Percentiles rank a stretch among this genome's conserved stretches.
Conservation (phyloP, 2,329 filamentous ascomycete genomes). For the Cladophialophora carrionii region DNA sequence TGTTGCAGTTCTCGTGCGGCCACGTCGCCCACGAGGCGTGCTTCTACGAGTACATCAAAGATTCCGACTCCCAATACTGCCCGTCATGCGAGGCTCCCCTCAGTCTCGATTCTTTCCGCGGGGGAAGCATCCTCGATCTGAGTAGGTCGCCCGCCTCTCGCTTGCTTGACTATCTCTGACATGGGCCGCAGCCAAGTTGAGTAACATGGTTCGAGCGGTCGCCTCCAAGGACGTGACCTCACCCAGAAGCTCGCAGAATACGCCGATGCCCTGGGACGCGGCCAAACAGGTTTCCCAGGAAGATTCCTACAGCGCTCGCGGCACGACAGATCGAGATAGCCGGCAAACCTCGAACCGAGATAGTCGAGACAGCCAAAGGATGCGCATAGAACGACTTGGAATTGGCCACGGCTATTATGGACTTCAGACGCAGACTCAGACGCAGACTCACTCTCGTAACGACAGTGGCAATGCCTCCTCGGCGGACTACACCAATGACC, state of each 20-base stretch:
- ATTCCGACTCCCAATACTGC: constrained; percentile 91
- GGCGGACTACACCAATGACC: constrained; percentile 65
- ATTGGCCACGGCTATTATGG: constrained; percentile 31
- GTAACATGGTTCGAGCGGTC: constrained; percentile 84
- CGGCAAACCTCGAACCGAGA: constrained; percentile 45
- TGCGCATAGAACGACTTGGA: constrained; percentile 53
- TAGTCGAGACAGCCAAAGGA: constrained; percentile 50
- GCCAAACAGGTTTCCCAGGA: constrained; percentile 43
- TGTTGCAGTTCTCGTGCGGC: constrained; percentile 93
- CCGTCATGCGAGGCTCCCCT: constrained; percentile 91
- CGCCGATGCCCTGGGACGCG: constrained; percentile 64
- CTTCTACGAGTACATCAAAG: constrained; percentile 97
- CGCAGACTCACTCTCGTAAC: constrained; percentile 66
- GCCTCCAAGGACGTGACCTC: constrained; percentile 66
- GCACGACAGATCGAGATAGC: constrained; percentile 24
- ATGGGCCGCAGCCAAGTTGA: constrained; percentile 76
- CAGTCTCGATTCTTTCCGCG: constrained; percentile 87
- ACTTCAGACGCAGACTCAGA: constrained; percentile 50
- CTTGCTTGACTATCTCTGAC: constrained; percentile 34
- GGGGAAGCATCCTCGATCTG: constrained; percentile 88
- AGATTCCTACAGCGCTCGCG: constrained; percentile 35
- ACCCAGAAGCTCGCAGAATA: constrained; percentile 56
- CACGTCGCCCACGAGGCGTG: constrained; percentile 98
- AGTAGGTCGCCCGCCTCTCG: constrained; percentile 58
- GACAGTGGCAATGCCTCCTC: constrained; percentile 78